phyloP scores from a whole-genome alignment of 169 alveolate genomes.

The Plasmodium relictum region DNA sequence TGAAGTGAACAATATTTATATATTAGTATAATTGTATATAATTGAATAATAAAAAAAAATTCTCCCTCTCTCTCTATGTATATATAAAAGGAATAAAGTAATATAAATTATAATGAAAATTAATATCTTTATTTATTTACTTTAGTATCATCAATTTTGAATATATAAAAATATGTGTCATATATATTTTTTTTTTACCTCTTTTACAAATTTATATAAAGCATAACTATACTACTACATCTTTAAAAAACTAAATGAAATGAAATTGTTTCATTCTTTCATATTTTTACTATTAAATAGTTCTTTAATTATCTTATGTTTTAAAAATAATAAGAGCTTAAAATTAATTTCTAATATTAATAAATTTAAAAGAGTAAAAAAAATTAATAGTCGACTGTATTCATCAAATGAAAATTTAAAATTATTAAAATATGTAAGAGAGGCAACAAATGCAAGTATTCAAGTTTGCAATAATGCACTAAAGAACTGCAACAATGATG shows the following conservation, averaged over 20 bases:
- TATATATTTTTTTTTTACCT: neutral
- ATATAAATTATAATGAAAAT: neutral
- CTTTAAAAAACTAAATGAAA: slow-evolving; percentile 9
- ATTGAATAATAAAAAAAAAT: no score
- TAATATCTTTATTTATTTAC: neutral
- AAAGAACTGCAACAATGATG: slow-evolving; percentile 51
- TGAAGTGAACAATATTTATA: no score
- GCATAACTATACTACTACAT: neutral
- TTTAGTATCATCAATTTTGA: neutral
- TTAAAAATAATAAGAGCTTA: slow-evolving; percentile 11
- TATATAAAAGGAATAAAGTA: neutral
- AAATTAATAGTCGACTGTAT: neutral
- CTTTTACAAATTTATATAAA: neutral
- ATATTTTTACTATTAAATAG: slow-evolving; percentile 1
- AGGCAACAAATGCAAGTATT: slow-evolving; percentile 68
- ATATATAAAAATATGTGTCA: neutral
- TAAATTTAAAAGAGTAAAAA: neutral
- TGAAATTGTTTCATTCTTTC: slow-evolving; percentile 17
- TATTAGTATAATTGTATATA: no score
- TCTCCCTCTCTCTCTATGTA: no score
- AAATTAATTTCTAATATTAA: slow-evolving; percentile 1
- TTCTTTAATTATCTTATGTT: slow-evolving; percentile 6
- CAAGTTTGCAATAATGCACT: slow-evolving; percentile 61
- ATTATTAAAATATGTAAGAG: slow-evolving; percentile 49
- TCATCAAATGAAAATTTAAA: slow-evolving; percentile 38